Conservation (phyloP, 176 grass and related monocot genomes). For the Carex pumila region DNA sequence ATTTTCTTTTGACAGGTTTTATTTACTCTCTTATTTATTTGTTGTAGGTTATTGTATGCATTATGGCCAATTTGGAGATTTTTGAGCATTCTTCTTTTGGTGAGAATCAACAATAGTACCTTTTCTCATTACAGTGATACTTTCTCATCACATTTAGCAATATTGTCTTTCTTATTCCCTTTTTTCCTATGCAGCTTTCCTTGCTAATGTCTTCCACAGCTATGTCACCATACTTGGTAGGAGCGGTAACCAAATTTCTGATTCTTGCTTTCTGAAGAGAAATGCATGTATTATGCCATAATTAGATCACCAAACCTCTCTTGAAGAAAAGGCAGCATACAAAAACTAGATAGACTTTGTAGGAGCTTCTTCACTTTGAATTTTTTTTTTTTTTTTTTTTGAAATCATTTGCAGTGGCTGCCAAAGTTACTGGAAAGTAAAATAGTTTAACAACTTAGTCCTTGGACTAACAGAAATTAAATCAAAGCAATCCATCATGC, state of each 20-base stretch:
- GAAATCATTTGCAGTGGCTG: too few species aligned
- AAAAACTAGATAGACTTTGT: neutral
- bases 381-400: neutral
- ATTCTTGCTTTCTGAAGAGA: neutral
- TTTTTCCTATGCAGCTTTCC: conserved; percentile 14
- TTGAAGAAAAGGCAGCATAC: neutral
- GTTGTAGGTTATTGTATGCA: conserved; percentile 10
- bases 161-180: neutral
- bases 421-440: too few species aligned
- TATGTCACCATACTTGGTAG: conserved; percentile 18
- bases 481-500: too few species aligned
- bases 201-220: conserved; percentile 15
- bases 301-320: neutral
- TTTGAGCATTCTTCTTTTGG: conserved; percentile 20
- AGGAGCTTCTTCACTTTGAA: neutral
- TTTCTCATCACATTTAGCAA: neutral
- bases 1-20: neutral
- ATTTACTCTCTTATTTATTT: neutral
- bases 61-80: conserved; percentile 29
- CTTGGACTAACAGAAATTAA: too few species aligned
- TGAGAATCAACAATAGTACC: neutral
- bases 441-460: too few species aligned
- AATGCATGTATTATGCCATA: neutral
- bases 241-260: neutral
- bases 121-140: neutral